Base-by-base conservation (phyloP, 768 basidiomycete species). In the Amanita inopinata region DNA sequence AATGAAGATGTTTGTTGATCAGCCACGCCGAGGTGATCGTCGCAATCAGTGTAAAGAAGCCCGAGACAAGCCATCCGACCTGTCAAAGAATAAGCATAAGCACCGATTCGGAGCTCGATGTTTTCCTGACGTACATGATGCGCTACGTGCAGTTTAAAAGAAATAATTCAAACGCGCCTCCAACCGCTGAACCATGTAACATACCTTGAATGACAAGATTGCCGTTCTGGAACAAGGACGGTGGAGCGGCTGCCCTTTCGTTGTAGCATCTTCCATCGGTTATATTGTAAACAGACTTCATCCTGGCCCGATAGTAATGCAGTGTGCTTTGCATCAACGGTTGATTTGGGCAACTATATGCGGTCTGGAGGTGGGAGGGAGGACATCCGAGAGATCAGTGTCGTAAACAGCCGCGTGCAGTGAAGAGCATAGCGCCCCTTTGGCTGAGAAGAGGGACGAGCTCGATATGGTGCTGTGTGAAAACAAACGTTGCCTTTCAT, bases 11-110 rank as follows among this genome's bases (percentile, higher is more conserved):
- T 55, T 79, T 80, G 56, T 65, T 62, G 35, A 88, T 76, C n/a
- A 86, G 67, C 83, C 83, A 87, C 47, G 74, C 67, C 0, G 83
- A 83, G n/a, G 66, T 62, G 14, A 65, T 56, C 3, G 69, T 69
- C 2, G 83, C 72, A 22, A 79, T 50, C 7, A 76, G 28, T 1
- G 80, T 70, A 56, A 83, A 78, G 46, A 69, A 63, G 2, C 76
- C 77, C 30, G 73, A 65, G 22, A 83, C 56, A 31, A 84, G 70
- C 82, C 83, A 85, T 0, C 83, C 84, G 46, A 81, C 66, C 78
- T 81, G 43, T n/a, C n/a, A n/a, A n/a, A n/a, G n/a, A n/a, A 23
- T 8, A 30, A 37, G 7, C 38, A 24, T 14, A 34, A 32, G 41
- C n/a, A 43, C 46, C 11, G 35, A 33, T 10, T 3, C 8, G 14